A percentile compares a stretch with the other conserved stretches of the same genome.
phyloP scores from a whole-genome alignment of 495 filamentous ascomycete species.

The Elaphomyces granulatus region DNA sequence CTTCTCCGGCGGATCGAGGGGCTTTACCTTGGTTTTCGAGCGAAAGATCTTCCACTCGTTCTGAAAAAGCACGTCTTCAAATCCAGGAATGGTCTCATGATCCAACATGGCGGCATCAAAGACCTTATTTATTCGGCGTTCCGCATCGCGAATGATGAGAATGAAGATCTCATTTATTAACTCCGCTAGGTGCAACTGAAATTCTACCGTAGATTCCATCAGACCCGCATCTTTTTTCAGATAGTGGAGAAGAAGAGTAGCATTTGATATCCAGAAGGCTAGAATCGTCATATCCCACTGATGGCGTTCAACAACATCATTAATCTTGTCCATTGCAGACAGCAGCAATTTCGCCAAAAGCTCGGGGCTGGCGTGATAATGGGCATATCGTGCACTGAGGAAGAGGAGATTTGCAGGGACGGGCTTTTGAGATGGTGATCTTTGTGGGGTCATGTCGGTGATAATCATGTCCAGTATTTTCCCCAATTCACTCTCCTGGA shows the following conservation, averaged over 20 bases:
- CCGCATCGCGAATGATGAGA: conserved; percentile 95
- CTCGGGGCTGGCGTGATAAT: conserved; percentile 86
- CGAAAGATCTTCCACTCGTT: conserved; percentile 97
- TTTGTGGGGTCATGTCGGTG: conserved; percentile 94
- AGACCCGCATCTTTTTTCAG: conserved; percentile 86
- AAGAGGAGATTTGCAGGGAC: conserved; percentile 97
- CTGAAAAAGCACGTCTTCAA: conserved; percentile 92
- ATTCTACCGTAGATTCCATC: conserved; percentile 67
- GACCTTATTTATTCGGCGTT: conserved; percentile 91
- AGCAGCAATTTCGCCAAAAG: conserved; percentile 65
- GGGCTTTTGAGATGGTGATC: conserved; percentile 90
- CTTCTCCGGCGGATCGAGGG: conserved; percentile 72
- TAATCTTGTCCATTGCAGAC: conserved; percentile 90
- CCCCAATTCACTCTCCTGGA: conserved; percentile 84
- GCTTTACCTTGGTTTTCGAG: conserved; percentile 71
- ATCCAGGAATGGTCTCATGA: conserved; percentile 95
- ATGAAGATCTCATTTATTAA: conserved; percentile 98
- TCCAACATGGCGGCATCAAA: conserved; percentile 88
- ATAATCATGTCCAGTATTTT: conserved; percentile 90
- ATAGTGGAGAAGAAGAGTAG: conserved; percentile 86
- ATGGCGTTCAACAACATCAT: conserved; percentile 79
- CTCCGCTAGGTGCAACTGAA: conserved; percentile 86
- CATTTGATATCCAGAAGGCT: conserved; percentile 98
- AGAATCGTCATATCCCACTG: conserved; percentile 99
- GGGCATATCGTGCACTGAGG: conserved; percentile 86